Percentiles rank a stretch among this genome's conserved stretches.
Conservation (phyloP, 148 eudicot species). For the Dysphania ambrosioides region DNA sequence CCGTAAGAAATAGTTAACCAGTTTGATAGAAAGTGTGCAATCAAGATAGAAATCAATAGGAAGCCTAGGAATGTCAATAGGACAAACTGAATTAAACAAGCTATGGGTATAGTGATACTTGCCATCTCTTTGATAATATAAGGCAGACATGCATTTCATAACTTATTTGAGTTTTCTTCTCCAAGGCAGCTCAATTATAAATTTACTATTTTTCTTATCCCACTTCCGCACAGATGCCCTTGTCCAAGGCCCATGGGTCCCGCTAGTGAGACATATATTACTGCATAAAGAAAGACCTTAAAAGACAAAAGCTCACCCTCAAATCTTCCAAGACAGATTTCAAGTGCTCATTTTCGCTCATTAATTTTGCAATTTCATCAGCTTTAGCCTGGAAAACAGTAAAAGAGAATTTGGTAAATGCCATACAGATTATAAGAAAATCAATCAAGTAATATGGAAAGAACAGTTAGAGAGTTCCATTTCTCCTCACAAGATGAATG, state of each 20-base stretch:
- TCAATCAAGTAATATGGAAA: not conserved
- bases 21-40: not conserved
- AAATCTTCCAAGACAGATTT: constrained; percentile 65
- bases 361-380: constrained; percentile 87
- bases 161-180: not conserved
- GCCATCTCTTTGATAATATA: not conserved
- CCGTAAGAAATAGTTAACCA: not conserved
- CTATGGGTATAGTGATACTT: not conserved
- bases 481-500: not conserved
- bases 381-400: constrained; percentile 73
- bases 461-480: not conserved
- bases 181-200: not conserved
- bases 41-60: not conserved
- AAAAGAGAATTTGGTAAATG: constrained; percentile 16
- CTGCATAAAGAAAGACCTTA: not conserved
- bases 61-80: not conserved
- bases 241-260: not conserved
- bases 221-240: not conserved
- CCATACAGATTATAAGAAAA: not conserved
- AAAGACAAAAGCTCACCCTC: constrained; percentile 40
- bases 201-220: no score
- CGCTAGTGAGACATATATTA: not conserved
- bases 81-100: not conserved
- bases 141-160: not conserved
- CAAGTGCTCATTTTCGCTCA: constrained; percentile 88